These are phyloP conservation scores for Carex littledalei DNA, from an alignment of 176 grass and related monocot genomes.

Conservation along the genomic window DNA sequence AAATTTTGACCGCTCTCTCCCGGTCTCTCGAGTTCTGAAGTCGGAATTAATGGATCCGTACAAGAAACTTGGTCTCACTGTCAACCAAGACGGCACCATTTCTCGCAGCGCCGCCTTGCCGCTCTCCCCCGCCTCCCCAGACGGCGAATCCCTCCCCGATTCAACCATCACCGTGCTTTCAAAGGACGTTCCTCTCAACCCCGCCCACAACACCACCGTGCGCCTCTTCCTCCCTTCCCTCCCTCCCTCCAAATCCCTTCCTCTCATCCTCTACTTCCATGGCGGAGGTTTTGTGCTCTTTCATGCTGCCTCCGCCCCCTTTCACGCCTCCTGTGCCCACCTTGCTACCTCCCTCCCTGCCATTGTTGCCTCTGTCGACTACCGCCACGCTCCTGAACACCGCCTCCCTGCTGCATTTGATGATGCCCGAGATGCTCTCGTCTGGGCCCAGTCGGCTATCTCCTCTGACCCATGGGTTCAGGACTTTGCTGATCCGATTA, in stretches of 20 bases:
- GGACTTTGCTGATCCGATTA: slow-evolving; percentile 27
- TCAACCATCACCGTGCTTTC: slow-evolving; percentile 47
- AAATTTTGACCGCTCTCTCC: background rate
- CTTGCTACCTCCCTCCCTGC: slow-evolving; percentile 46
- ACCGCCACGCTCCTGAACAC: slow-evolving; percentile 84
- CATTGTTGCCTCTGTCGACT: slow-evolving; percentile 55
- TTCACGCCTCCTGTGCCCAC: slow-evolving; percentile 43
- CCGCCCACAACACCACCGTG: slow-evolving; percentile 37
- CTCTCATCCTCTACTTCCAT: slow-evolving; percentile 59
- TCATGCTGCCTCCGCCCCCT: slow-evolving; percentile 47
- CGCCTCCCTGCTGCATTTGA: slow-evolving; percentile 74
- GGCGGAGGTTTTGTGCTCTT: slow-evolving; percentile 80
- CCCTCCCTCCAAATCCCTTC: background rate
- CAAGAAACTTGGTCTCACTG: slow-evolving; percentile 62
- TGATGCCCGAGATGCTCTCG: slow-evolving; percentile 67
- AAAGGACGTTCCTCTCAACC: slow-evolving; percentile 54
- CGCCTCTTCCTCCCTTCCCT: slow-evolving; percentile 65
- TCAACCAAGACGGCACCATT: slow-evolving; percentile 36
- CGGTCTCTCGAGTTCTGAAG: background rate
- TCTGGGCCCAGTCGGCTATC: slow-evolving; percentile 32
- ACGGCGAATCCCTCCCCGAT: background rate
- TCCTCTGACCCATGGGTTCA: slow-evolving; percentile 8
- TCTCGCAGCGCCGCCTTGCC: slow-evolving; percentile 27
- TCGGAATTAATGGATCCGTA: slow-evolving; percentile 59
- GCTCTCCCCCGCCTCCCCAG: background rate